Evolutionary conservation across 2,329 filamentous ascomycete genomes (phyloP), one percentile per base, ranked within the genome.

Genomic region (Huntiella bhutanensis): DNA sequence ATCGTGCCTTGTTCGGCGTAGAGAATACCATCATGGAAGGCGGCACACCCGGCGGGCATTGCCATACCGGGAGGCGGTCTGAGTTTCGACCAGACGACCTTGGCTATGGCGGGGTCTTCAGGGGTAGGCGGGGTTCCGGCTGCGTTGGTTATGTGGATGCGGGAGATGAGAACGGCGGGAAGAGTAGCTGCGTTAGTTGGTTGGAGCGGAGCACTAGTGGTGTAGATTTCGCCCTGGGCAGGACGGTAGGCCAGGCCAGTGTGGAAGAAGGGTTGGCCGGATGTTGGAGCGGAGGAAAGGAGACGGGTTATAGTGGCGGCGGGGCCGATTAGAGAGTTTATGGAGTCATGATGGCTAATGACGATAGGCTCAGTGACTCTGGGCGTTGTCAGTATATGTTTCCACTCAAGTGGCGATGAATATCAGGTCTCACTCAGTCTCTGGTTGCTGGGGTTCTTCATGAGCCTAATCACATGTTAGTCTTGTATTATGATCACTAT

Each of bases 121-220:
- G 49, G 43, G 0, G 41, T 52, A 12, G 53, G 50, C 5, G 59
- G 57, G n/a, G 51, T 10, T 7, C 22, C 22, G 13, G 7, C 15
- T 4, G 16, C 16, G 12, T 17, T 41, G 28, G 10, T 49, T 3
- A 65, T 50, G 41, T 55, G 59, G 16, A 69, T 43, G 32, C 59
- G 60, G 4, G 66, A 70, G 48, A 70, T 69, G 28, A 70, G 57
- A 17, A 70, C 59, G 0, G 60, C 56, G 6, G 67, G 64, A 2
- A 62, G 55, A 35, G 59, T 55, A 1, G 64, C 59, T 43, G 58
- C 60, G 41, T 54, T 58, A 0, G 54, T 54, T 1, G 61, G 56
- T 39, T 61, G 58, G 5, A 70, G 57, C 3, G 67, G 58, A 49
- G 60, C 60, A 19, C 66, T 70, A 4, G 64, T 70, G 13, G 60